Conservation (phyloP, 2,329 filamentous ascomycete species). For the Fusarium neocosmosporiellum region DNA sequence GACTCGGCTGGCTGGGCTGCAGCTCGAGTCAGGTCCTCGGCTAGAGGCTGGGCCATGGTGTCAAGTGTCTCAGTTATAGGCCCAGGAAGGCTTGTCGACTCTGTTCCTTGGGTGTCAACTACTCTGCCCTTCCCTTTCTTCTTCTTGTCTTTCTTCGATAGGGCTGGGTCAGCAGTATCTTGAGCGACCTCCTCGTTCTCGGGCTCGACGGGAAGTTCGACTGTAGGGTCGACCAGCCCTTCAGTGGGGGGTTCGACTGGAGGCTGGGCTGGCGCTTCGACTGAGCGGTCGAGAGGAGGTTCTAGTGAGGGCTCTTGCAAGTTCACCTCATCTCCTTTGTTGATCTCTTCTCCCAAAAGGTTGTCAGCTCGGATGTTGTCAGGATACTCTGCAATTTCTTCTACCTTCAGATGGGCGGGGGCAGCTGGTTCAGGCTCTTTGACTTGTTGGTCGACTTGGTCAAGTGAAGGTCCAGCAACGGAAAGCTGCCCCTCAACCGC, state of each 20-base stretch:
- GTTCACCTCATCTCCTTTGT: slow-evolving; percentile 8
- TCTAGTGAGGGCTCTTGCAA: not conserved
- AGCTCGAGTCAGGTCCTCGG: not conserved
- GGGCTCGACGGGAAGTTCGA: not conserved
- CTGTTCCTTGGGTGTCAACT: not conserved
- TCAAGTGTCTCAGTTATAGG: not conserved
- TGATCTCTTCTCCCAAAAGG: not conserved
- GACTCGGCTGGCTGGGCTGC: not conserved
- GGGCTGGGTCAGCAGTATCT: slow-evolving; percentile 5
- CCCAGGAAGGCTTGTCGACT: not conserved
- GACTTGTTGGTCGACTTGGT: not conserved
- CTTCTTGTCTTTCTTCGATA: slow-evolving; percentile 37
- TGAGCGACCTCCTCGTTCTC: slow-evolving; percentile 16
- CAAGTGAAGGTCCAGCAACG: not conserved
- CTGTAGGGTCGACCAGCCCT: not conserved
- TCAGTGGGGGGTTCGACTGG: not conserved
- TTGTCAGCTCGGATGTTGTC: not conserved
- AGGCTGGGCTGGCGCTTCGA: not conserved
- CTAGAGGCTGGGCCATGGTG: not conserved
- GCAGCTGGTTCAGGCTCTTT: not conserved
- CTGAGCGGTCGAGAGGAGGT: not conserved
- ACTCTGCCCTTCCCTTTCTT: slow-evolving; percentile 35
- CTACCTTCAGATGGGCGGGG: not conserved
- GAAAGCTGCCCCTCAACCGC: not conserved
- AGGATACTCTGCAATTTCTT: not conserved